Evolutionary conservation across 176 grass and related monocot genomes (phyloP).

Genomic region (Musa acuminata): DNA sequence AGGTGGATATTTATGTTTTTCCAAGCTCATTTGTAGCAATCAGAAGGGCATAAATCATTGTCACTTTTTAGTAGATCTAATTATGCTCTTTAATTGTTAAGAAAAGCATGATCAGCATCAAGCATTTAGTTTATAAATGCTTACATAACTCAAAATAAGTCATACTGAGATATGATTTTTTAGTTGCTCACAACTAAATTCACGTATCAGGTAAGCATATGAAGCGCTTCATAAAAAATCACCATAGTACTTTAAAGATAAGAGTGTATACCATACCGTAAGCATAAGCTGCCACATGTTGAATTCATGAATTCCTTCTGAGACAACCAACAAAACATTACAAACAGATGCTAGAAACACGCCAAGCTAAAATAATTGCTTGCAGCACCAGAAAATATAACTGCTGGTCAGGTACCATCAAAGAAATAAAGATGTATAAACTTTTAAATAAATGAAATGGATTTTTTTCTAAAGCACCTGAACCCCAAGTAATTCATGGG

Average conservation of each 20-base stretch:
- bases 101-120: neutral
- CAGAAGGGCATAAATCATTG: neutral
- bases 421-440: neutral
- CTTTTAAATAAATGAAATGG: slow-evolving; percentile 7
- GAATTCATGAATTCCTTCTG: slow-evolving; percentile 65
- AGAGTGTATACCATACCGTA: slow-evolving; percentile 62
- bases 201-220: neutral
- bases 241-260: slow-evolving; percentile 8
- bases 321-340: slow-evolving; percentile 75
- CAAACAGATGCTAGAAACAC: slow-evolving; percentile 95
- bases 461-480: slow-evolving; percentile 50
- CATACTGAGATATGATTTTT: neutral
- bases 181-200: neutral
- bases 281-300: slow-evolving; percentile 91
- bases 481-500: slow-evolving; percentile 88
- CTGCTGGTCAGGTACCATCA: slow-evolving; percentile 30
- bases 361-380: slow-evolving; percentile 83
- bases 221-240: neutral
- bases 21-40: neutral
- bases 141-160: neutral
- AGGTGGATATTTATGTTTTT: neutral
- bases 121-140: neutral
- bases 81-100: neutral
- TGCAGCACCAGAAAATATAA: slow-evolving; percentile 45
- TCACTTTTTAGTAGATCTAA: neutral